A percentile compares a stretch with the other conserved stretches of the same genome.
Conservation (phyloP, 129 eudicot species). For the Gnaphalium uliginosum region DNA sequence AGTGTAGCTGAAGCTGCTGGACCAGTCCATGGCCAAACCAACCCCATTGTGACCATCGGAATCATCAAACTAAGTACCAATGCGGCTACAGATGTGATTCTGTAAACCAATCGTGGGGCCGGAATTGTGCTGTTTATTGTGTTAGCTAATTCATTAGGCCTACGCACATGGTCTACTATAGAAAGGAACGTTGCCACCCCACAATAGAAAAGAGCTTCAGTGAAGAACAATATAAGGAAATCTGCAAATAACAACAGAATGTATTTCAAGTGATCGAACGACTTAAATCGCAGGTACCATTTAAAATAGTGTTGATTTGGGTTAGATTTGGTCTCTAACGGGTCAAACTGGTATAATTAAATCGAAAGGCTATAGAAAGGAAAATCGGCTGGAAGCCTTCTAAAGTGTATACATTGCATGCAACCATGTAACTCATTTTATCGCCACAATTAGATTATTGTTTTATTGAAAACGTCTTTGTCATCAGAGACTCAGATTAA, state of each 20-base stretch:
- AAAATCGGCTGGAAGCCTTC: neutral
- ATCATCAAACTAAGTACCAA: constrained; percentile 83
- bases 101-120: constrained; percentile 56
- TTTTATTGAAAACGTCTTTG: no score
- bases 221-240: constrained; percentile 92
- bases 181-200: constrained; percentile 78
- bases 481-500: no score
- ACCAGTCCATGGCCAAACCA: constrained; percentile 99
- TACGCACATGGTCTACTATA: constrained; percentile 60
- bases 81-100: constrained; percentile 78
- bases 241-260: constrained; percentile 54
- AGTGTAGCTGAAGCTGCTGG: constrained; percentile 99
- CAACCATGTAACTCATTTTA: neutral
- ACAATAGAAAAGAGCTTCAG: constrained; percentile 93
- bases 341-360: neutral
- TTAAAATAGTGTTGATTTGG: neutral
- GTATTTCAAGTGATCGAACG: neutral
- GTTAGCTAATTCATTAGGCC: constrained; percentile 42
- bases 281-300: neutral
- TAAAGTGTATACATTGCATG: neutral
- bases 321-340: neutral
- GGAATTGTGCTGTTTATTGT: constrained; percentile 33
- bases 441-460: neutral
- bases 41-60: constrained; percentile 97
- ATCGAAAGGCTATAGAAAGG: neutral